Evolutionary conservation across 108 stramenopile species (phyloP).

Genomic region (Bacterosira constricta): DNA sequence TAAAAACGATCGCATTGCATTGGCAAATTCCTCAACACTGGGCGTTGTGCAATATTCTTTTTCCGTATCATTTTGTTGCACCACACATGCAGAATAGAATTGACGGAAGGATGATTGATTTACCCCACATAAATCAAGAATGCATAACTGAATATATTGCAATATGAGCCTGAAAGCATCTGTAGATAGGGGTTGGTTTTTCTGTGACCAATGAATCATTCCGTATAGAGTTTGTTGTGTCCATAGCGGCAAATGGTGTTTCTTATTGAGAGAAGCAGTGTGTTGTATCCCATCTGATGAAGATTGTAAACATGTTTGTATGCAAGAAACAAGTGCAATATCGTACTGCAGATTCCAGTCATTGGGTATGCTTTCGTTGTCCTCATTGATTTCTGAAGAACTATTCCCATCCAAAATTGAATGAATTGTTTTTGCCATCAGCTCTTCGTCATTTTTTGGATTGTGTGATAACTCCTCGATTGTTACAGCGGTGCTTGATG

Average conservation of each 20-base stretch:
- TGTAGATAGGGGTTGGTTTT: neutral
- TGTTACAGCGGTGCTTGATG: neutral
- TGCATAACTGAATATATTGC: neutral
- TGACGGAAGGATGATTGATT: neutral
- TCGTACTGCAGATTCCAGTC: slow-evolving; percentile 19
- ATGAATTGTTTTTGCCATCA: slow-evolving; percentile 29
- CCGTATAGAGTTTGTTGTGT: slow-evolving; percentile 2
- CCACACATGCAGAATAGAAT: neutral
- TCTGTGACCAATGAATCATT: slow-evolving; percentile 40
- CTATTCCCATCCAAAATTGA: slow-evolving; percentile 26
- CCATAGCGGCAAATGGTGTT: neutral
- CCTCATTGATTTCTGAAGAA: no score
- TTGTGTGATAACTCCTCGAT: neutral
- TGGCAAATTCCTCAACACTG: neutral
- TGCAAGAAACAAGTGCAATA: slow-evolving; percentile 13
- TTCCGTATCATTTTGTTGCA: slow-evolving; percentile 4
- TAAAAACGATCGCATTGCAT: slow-evolving; percentile 34
- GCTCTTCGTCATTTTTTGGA: neutral
- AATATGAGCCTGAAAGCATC: neutral
- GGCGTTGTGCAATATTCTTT: neutral
- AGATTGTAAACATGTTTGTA: slow-evolving; percentile 13
- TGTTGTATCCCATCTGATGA: neutral
- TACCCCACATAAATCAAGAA: neutral
- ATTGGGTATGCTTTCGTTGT: neutral
- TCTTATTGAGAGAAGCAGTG: no score